Base-by-base conservation (phyloP, 2,329 filamentous ascomycete species). In the Colletotrichum caudatum region DNA sequence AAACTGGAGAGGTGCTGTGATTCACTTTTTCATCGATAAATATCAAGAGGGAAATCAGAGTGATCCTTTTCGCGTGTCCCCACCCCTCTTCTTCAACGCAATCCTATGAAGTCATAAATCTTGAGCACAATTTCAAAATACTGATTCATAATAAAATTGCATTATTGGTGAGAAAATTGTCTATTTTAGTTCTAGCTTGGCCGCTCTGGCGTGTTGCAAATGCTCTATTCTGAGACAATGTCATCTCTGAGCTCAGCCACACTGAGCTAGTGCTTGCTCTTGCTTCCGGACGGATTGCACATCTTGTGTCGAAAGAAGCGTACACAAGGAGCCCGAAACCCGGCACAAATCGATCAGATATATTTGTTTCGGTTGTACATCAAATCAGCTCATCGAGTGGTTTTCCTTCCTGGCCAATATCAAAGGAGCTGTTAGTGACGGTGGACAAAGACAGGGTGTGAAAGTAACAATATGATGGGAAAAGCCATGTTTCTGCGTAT, bases 1-100 rank as follows among this genome's bases (percentile, higher is more conserved):
- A 1, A 20, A 2, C 1, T 44, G 18, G 6, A 5, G 1, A 41
- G 18, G 18, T 6, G 6, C 2, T 41, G 5, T 29, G 14, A 2
- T 18, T 41, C 5, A 41, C 3, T 18, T 18, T 18, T 41, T 14
- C 14, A 18, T 6, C 14, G 4, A 41, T 18, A 1, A 41, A 18
- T 14, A 18, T 39, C 37, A 14, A 2, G 11, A 37, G 9, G 1
- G 5, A 37, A 37, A 9, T 35, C 9, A 35, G 35, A 35, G 35
- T 35, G 35, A 35, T 35, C 5, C 3, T 35, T 35, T 35, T 35
- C 35, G 6, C 1, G 9, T 35, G 9, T 11, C 35, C 9, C 35
- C 35, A 11, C 8, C 8, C 35, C 35, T 37, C 35, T 37, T 37
- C 8, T 37, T 2, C 8, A 9, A 37, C 11, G 35, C 11, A 9